phyloP scores from a whole-genome alignment of 1,139 yeast species.

The Arxiozyma heterogenica region DNA sequence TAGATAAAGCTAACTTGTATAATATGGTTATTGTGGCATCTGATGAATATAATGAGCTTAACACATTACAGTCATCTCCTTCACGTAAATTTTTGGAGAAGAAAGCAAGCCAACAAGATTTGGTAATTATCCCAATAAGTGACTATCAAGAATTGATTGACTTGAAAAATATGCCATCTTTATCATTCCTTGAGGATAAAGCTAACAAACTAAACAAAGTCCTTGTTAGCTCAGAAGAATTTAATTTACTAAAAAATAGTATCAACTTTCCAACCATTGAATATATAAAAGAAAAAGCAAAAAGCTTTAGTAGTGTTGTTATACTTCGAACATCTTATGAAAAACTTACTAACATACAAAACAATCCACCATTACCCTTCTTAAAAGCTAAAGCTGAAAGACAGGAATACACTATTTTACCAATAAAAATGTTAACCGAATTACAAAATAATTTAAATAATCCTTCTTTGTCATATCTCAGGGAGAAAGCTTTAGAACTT shows the following conservation, averaged over 20 bases:
- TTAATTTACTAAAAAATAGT: constrained; percentile 1
- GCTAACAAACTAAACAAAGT: background rate
- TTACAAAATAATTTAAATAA: constrained; percentile 15
- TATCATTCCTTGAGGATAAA: constrained; percentile 12
- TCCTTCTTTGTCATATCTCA: constrained; percentile 22
- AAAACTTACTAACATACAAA: constrained; percentile 3
- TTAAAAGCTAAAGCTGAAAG: constrained; percentile 1
- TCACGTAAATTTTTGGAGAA: constrained; percentile 1
- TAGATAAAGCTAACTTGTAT: background rate
- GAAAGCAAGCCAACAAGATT: background rate
- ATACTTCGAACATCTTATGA: constrained; percentile 1
- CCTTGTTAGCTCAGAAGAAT: constrained; percentile 2
- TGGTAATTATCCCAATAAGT: too few species aligned
- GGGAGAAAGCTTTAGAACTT: constrained; percentile 21
- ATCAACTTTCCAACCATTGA: constrained; percentile 20
- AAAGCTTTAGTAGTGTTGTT: constrained; percentile 23
- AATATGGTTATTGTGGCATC: constrained; percentile 3
- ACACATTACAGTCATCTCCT: constrained; percentile 10
- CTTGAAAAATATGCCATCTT: constrained; percentile 9
- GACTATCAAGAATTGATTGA: constrained; percentile 18
- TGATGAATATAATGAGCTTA: constrained; percentile 1
- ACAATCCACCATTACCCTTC: constrained; percentile 3
- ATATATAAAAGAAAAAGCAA: constrained; percentile 24
- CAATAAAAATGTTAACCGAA: constrained; percentile 15
- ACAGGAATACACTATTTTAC: background rate